Percentiles rank a stretch among this genome's conserved stretches.
phyloP scores from a whole-genome alignment of 352 stramenopile genomes.

The Phytophthora crassamura region DNA sequence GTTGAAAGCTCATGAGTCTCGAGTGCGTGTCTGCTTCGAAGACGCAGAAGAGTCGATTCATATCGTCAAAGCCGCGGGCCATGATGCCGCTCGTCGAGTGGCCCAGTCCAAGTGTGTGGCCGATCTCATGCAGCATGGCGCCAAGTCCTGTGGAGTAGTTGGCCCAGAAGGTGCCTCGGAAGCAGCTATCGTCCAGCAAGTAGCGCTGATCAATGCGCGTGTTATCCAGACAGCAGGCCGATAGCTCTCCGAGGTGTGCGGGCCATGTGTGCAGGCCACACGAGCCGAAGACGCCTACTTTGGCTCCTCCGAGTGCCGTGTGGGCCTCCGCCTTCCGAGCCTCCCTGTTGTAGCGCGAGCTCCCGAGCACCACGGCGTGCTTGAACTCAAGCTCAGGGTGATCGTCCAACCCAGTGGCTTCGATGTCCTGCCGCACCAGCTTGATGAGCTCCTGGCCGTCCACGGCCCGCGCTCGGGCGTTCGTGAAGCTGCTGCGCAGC shows the following conservation, averaged over 20 bases:
- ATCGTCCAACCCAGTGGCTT: conserved; percentile 38
- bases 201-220: conserved; percentile 47
- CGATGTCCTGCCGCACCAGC: conserved; percentile 61
- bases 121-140: conserved; percentile 71
- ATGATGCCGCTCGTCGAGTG: conserved; percentile 69
- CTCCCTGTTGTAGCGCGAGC: conserved; percentile 60
- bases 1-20: conserved; percentile 19
- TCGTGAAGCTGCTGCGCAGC: conserved; percentile 65
- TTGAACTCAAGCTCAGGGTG: conserved; percentile 52
- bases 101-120: conserved; percentile 67
- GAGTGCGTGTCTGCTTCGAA: conserved; percentile 44
- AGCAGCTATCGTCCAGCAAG: conserved; percentile 72
- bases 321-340: conserved; percentile 64
- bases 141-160: conserved; percentile 74
- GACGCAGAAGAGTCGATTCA: conserved; percentile 66
- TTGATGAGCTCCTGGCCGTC: conserved; percentile 67
- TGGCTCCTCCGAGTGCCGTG: conserved; percentile 60
- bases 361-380: conserved; percentile 76
- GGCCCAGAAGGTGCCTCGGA: conserved; percentile 61
- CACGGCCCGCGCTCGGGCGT: conserved; percentile 51
- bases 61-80: conserved; percentile 75
- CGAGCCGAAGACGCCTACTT: conserved; percentile 71
- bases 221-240: conserved; percentile 65
- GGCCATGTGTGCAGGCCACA: conserved; percentile 77
- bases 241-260: conserved; percentile 50